Base-by-base conservation (phyloP, 1,284 basidiomycete genomes). In the Cystobasidiaceae sp. region DNA sequence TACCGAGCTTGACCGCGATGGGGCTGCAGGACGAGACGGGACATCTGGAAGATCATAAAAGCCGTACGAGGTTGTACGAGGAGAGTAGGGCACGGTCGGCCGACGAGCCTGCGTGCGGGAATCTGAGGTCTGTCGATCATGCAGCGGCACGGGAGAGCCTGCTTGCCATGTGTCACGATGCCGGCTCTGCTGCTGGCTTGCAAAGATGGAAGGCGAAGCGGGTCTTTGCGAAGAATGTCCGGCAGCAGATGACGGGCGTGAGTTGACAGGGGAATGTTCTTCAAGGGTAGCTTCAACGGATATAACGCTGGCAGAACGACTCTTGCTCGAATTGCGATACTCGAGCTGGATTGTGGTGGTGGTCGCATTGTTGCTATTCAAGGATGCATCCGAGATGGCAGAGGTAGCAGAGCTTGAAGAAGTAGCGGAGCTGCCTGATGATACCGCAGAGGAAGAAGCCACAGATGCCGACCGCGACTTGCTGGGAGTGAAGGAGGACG, bases 281-380 rank as follows among this genome's bases (percentile, higher is more conserved):
- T 46, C 43, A 1, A 59, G 21, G 1, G 56, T 59, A 1, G 56
- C 56, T 49, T 59, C 56, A 9, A 59, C 56, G 3, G 56, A 59
- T 8, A 59, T 59, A 25, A 59, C 56, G 28, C 44, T 46, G 4
- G 56, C 43, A 46, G 56, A 59, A 32, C 56, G 39, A 59, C 44
- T 46, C 44, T 59, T 59, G 56, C 56, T 59, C 34, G 56, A 44
- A 49, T 46, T 48, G 8, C 56, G 43, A 25, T 59, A 59, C 45
- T 59, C 56, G 13, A 59, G 56, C 45, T 59, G 56, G 37, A 59
- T 59, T 8, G 56, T 59, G 23, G 56, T 59, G 7, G 56, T 48
- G 9, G 44, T 59, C 8, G 33, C 30, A 21, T 44, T 25, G 25
- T 48, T 59, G 23, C 25, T 43, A 39, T 9, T 39, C n/a, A 9